Conservation (phyloP, 768 basidiomycete genomes). For the Pleurotus giganteus region DNA sequence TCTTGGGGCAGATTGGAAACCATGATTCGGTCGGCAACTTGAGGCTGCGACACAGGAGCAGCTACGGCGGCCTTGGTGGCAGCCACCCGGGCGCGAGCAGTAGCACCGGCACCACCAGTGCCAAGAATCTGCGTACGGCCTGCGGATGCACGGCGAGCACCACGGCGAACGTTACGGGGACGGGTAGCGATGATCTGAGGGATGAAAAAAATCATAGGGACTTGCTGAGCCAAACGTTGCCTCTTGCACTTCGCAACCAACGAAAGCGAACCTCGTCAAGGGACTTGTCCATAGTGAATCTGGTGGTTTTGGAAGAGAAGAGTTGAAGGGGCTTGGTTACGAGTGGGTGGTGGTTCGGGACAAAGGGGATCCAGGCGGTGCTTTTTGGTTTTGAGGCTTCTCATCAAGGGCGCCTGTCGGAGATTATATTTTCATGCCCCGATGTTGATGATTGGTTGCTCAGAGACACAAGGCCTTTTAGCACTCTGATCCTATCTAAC, state of each 20-base stretch:
- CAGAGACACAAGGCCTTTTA: not conserved
- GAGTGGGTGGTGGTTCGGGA: conserved; percentile 14
- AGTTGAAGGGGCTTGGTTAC: conserved; percentile 11
- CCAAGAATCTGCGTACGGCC: conserved; percentile 65
- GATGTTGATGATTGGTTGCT: conserved; percentile 12
- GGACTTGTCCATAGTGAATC: conserved; percentile 67
- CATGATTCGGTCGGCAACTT: conserved; percentile 84
- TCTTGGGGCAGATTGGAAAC: conserved; percentile 92
- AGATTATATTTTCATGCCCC: not conserved
- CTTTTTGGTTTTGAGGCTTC: conserved; percentile 15
- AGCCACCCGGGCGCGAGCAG: conserved; percentile 50
- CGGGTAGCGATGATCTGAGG: conserved; percentile 66
- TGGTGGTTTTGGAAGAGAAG: conserved; percentile 8
- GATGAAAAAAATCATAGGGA: conserved; percentile 15
- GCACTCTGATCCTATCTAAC: not conserved
- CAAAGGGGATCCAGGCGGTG: conserved; percentile 16
- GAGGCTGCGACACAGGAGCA: conserved; percentile 22
- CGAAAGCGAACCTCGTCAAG: conserved; percentile 68
- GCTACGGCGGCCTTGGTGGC: conserved; percentile 39
- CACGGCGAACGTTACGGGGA: conserved; percentile 48
- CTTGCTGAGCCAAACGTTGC: conserved; percentile 15
- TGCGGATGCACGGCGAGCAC: conserved; percentile 39
- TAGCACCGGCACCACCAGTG: conserved; percentile 42
- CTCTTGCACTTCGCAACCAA: conserved; percentile 3
- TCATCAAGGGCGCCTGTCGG: conserved; percentile 1